phyloP scores from a whole-genome alignment of 139 green algal species.

The Chlamydomonas sp. region DNA sequence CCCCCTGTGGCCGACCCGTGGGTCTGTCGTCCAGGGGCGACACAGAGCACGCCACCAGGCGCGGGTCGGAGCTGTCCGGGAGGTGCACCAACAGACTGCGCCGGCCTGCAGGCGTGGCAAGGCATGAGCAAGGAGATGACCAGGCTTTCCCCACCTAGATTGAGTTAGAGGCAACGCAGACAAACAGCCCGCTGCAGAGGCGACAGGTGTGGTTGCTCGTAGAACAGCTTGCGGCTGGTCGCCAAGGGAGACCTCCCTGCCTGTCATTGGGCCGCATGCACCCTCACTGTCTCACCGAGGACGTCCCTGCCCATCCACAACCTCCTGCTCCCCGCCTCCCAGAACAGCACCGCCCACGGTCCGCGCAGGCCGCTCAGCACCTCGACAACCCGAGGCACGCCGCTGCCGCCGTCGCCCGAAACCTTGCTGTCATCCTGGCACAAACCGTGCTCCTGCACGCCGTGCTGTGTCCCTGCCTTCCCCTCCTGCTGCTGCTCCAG shows the following conservation, averaged over 20 bases:
- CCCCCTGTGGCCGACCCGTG: neutral
- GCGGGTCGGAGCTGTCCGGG: slow-evolving; percentile 36
- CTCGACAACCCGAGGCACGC: neutral
- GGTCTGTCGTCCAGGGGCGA: neutral
- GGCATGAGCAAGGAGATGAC: neutral
- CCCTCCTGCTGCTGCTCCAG: neutral
- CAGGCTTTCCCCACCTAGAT: neutral
- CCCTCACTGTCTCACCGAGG: slow-evolving; percentile 53
- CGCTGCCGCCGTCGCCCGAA: neutral
- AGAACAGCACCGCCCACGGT: slow-evolving; percentile 87
- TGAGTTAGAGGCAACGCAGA: neutral
- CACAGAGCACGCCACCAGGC: slow-evolving; percentile 64
- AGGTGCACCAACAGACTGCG: slow-evolving; percentile 78
- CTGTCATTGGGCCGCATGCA: neutral
- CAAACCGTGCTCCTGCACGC: neutral
- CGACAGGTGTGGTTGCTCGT: neutral
- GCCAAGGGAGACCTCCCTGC: too few relatives aligned
- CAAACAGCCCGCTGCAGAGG: neutral
- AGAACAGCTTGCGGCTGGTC: neutral
- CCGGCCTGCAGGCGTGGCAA: slow-evolving; percentile 48
- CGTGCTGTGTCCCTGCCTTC: neutral
- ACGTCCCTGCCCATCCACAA: slow-evolving; percentile 85
- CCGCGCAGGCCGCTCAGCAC: slow-evolving; percentile 69
- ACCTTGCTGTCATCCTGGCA: neutral
- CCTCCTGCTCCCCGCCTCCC: slow-evolving; percentile 56